Base-by-base conservation (phyloP, 2,329 filamentous ascomycete species). In the Beauveria asiatica region DNA sequence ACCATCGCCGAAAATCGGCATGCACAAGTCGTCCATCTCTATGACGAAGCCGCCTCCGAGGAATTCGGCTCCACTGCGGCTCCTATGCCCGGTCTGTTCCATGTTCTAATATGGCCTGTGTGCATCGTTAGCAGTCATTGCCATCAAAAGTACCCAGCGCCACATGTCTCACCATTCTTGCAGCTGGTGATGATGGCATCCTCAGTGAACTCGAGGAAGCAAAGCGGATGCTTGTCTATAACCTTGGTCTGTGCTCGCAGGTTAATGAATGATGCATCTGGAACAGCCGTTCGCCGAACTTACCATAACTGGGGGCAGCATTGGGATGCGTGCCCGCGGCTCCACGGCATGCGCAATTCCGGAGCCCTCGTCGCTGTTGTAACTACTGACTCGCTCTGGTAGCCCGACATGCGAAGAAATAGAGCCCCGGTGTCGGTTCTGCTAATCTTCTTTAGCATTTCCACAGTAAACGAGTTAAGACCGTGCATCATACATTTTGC, bases 171-270 rank as follows among this genome's bases (percentile, higher is more conserved):
- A 95, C 93, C 93, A 75, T 87, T 89, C 70, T 91, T 89, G 75
- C 92, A 97, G 65, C 90, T 91, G 41, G 92, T 97, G 69, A 97
- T 86, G 65, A 99, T 96, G 64, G 88, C 88, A 67, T 96, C 87
- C 71, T 97, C 88, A 59, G 93, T 92, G 68, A 99, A 99, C n/a
- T 87, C 89, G 44, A 99, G 75, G 88, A 92, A 96, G 72, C 85
- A 90, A 50, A 96, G 79, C 57, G 92, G 92, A 73, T 97, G 91
- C 62, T 87, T 84, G 72, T 96, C 92, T 41, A 96, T 85, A 13
- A 83, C 78, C 73, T 96, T 97, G 52, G 88, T 90, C 78, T 92
- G 67, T 63, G 44, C 23, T n/a, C 37, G 5, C 27, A 37, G 7
- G 61, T 69, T 27, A 66, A 61, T 53, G 41, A 66, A 61, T 53